Evolutionary conservation across 768 basidiomycete species (phyloP), one percentile per base, ranked within the genome.

Genomic region (Leccinum uliginosum): DNA sequence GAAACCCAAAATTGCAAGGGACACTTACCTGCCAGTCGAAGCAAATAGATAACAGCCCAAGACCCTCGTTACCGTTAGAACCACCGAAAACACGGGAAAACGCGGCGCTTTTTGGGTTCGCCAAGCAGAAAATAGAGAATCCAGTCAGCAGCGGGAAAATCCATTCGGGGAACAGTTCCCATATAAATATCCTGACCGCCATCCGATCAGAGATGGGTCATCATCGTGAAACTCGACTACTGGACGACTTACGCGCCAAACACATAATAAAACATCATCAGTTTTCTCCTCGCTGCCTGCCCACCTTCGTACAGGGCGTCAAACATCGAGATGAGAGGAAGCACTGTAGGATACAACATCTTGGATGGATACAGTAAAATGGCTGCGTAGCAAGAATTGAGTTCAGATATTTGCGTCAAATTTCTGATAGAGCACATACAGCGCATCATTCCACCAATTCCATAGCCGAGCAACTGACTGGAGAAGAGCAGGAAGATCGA

Each of bases 31-130:
- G 68, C 69, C 69, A 89, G 62, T 87, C 86, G 47, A 87, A 78
- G n/a, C 82, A 81, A 43, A 88, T 56, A 32, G 79, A 81, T 40
- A 83, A 54, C 19, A 87, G 62, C 0, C 86, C 86, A 40, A 88
- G 73, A 0, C 85, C 86, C 67, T 89, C 86, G 61, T 88, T 89
- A 27, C 79, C 84, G 34, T 81, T 75, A 3, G 80, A 72, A 6
- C 87, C 87, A 27, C 87, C 87, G 57, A 89, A 87, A 0, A 89
- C 62, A 27, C 75, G 71, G 6, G 80, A 74, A 49, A 68, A 60
- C 2, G 59, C 23, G 14, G 65, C 35, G n/a, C 40, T 63, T 14
- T 59, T 62, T 44, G 75, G 67, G 4, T 79, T 81, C 3, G 85
- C 77, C 43, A 87, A 72, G 60, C 86, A 87, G 66, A 86, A 77